phyloP scores from a whole-genome alignment of 2,329 filamentous ascomycete genomes.

The Xylariaceae sp. region DNA sequence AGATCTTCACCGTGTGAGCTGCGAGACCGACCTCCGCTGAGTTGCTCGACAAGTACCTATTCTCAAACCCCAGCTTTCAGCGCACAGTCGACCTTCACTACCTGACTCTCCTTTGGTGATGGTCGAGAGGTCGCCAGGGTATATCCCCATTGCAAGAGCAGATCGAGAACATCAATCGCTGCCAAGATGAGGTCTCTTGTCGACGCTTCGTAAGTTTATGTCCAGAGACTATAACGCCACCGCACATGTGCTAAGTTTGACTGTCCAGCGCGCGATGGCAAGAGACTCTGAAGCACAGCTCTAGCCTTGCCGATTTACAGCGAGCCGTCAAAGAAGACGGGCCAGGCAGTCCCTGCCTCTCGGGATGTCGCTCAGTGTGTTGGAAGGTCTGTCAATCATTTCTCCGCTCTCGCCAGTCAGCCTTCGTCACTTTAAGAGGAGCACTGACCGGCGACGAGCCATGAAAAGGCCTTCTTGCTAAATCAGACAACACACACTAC shows the following conservation, averaged over 20 bases:
- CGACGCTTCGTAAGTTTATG: constrained; percentile 30
- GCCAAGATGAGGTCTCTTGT: constrained; percentile 32
- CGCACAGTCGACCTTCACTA: not conserved
- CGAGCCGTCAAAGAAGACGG: constrained; percentile 62
- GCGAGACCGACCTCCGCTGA: too few relatives aligned
- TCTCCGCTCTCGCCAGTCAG: not conserved
- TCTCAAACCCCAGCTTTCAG: not conserved
- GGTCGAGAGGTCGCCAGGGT: too few relatives aligned
- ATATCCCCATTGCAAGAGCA: not conserved
- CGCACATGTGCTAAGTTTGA: constrained; percentile 2
- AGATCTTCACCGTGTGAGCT: not conserved
- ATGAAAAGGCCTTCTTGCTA: constrained; percentile 69
- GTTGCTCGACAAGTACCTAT: not conserved
- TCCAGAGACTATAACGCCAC: not conserved
- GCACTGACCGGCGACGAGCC: not conserved
- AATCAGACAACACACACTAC: constrained; percentile 64
- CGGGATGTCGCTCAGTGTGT: constrained; percentile 79
- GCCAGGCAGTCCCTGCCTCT: constrained; percentile 60
- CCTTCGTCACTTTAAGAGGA: constrained; percentile 7
- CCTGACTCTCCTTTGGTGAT: too few relatives aligned
- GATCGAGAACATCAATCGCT: not conserved
- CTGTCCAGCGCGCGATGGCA: constrained; percentile 63
- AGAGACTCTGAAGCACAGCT: constrained; percentile 56
- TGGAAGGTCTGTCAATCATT: constrained; percentile 67
- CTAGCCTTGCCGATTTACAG: constrained; percentile 60